Conservation (phyloP, 768 basidiomycete species). For the Bullera alba region DNA sequence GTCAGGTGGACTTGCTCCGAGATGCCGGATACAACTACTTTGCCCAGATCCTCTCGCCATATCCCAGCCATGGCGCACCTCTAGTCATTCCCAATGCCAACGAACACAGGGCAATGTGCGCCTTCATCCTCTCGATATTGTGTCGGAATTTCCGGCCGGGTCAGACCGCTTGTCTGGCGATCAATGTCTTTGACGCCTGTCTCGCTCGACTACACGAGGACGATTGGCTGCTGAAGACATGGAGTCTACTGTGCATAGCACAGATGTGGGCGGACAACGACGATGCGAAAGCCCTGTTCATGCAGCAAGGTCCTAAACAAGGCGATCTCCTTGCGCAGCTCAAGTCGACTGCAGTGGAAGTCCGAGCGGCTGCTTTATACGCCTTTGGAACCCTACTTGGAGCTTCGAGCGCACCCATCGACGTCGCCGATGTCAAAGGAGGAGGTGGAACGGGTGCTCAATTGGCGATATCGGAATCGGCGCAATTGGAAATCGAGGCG, state of each 20-base stretch:
- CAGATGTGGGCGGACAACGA: constrained; percentile 91
- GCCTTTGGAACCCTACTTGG: constrained; percentile 91
- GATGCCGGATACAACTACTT: constrained; percentile 56
- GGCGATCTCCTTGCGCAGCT: constrained; percentile 72
- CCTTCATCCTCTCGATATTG: constrained; percentile 85
- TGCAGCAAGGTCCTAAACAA: constrained; percentile 64
- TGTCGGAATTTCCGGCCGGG: constrained; percentile 83
- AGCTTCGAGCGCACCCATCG: constrained; percentile 54
- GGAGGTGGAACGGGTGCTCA: constrained; percentile 79
- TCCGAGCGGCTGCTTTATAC: constrained; percentile 81
- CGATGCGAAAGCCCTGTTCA: constrained; percentile 76
- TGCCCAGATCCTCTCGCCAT: constrained; percentile 43
- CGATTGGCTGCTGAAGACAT: constrained; percentile 88
- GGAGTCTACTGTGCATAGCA: constrained; percentile 86
- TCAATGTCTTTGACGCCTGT: constrained; percentile 76
- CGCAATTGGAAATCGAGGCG: constrained; percentile 62
- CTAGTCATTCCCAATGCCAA: constrained; percentile 75
- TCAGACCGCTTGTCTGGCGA: constrained; percentile 68
- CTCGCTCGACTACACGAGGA: constrained; percentile 75
- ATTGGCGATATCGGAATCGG: constrained; percentile 45
- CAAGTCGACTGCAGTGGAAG: constrained; percentile 83
- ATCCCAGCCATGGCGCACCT: constrained; percentile 52
- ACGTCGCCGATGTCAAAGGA: constrained; percentile 61
- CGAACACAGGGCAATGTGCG: constrained; percentile 97
- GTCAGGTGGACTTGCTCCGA: constrained; percentile 80